Base-by-base conservation (phyloP, 2,329 filamentous ascomycete genomes). In the Penicillium paneum region DNA sequence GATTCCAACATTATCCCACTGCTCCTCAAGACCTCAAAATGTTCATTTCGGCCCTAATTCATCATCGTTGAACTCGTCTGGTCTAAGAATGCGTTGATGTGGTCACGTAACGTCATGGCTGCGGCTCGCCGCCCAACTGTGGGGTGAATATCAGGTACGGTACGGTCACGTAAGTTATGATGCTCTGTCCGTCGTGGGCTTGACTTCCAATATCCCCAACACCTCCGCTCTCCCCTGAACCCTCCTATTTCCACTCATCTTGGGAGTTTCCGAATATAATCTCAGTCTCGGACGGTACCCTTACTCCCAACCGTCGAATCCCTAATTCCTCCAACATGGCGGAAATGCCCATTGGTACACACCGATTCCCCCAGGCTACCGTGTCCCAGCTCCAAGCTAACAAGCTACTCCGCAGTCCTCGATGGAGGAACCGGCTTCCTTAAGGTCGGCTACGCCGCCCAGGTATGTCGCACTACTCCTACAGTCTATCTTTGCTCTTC, bases 361-460 rank as follows among this genome's bases (percentile, higher is more conserved):
- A 54, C 44, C 52, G 43, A 54, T 56, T 49, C 55, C 56, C 54
- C 55, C 49, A 50, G 54, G 41, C 52, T 55, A 58, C 59, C 64
- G 57, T 64, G 63, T 64, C 51, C 59, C 58, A 55, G 54, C 55
- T 53, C 54, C 57, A 59, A 61, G 59, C 54, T 62, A 62, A 64
- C 68, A 72, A 67, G 71, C 67, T 49, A 60, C 57, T 55, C 59
- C 53, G 42, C 74, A 97, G 94, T 99, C 74, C 93, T 99, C 83
- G 94, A 99, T 83, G 94, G 94, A 83, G 94, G 94, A 78, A 99
- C 94, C 74, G 94, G 94, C 78, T 99, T 99, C 83, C 88, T 99
- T 77, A 99, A 99, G 80, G 94, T 96, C 79, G 94, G 94, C 76
- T 99, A 97, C 81, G 94, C 94, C 71, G 94, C 89, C 71, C 92